Conservation (phyloP, 305 asterid species). For the Ilex paraguariensis region DNA sequence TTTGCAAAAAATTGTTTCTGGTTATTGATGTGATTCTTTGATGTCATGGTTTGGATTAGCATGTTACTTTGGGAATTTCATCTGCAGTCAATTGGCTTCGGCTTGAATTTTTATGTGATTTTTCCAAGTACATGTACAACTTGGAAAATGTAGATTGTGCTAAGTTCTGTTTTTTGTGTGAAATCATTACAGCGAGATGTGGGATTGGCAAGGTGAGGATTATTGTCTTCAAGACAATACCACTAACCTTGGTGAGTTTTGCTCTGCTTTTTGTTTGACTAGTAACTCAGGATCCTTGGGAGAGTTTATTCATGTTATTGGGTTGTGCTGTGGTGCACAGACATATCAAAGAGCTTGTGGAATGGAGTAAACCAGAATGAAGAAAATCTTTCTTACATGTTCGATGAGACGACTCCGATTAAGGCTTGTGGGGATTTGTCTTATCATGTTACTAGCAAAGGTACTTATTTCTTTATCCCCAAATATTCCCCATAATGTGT, state of each 20-base stretch:
- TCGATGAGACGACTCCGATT: conserved; percentile 46
- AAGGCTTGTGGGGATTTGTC: conserved; percentile 59
- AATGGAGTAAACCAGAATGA: conserved; percentile 29
- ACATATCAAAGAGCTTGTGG: conserved; percentile 35
- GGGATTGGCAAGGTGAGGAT: conserved; percentile 10
- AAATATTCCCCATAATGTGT: background rate
- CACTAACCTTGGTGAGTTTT: conserved; percentile 30
- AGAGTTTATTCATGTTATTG: conserved; percentile 6
- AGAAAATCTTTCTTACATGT: conserved; percentile 28
- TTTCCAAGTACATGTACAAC: background rate
- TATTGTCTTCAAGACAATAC: conserved; percentile 37
- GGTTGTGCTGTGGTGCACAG: conserved; percentile 23
- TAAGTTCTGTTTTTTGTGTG: background rate
- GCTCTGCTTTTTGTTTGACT: background rate
- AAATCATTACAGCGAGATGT: background rate
- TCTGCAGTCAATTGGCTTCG: background rate
- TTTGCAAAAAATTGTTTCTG: background rate
- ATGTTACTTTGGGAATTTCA: background rate
- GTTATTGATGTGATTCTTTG: background rate
- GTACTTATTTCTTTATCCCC: conserved; percentile 23
- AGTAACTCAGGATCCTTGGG: background rate
- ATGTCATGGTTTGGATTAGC: background rate
- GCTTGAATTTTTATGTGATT: background rate
- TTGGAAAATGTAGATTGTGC: background rate
- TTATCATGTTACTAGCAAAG: conserved; percentile 27